Conservation (phyloP, 2,329 filamentous ascomycete genomes). For the Fusarium pseudonygamai region DNA sequence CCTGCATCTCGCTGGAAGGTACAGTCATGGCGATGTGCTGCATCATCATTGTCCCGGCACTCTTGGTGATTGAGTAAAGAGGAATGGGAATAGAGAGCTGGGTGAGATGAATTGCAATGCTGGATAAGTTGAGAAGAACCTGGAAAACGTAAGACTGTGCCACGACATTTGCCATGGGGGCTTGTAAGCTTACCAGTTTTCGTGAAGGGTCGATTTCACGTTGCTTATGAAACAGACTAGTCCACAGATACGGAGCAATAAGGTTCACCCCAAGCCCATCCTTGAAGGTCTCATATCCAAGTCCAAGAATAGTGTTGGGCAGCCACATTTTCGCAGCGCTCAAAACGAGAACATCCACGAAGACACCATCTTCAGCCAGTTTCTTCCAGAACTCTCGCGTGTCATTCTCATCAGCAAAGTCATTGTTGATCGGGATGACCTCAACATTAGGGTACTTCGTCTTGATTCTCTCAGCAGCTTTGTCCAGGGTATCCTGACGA, state of each 20-base stretch:
- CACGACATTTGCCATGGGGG: rapidly evolving
- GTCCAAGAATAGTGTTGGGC: constrained; percentile 2
- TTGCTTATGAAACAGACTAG: not conserved
- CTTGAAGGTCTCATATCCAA: not conserved
- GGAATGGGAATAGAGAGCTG: constrained; percentile 7
- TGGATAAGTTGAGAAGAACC: not conserved
- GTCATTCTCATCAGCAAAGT: constrained; percentile 14
- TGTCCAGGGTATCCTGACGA: constrained; percentile 26
- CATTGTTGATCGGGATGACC: not conserved
- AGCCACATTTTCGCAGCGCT: constrained; percentile 37
- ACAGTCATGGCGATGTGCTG: constrained; percentile 52
- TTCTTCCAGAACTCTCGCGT: constrained; percentile 44
- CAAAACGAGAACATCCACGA: constrained; percentile 45
- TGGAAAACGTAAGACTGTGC: rapidly evolving
- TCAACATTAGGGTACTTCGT: not conserved
- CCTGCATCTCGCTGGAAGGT: constrained; percentile 37
- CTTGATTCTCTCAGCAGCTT: not conserved
- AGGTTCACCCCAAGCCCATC: not conserved
- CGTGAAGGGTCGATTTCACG: not conserved
- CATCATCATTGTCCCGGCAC: constrained; percentile 47
- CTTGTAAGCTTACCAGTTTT: not conserved
- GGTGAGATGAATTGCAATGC: not conserved
- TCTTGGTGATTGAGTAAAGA: constrained; percentile 52
- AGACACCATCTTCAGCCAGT: constrained; percentile 19
- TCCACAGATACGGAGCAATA: not conserved